These are phyloP conservation scores for Malus orientalis DNA, from an alignment of 306 rosid species.

Conservation along the genomic window DNA sequence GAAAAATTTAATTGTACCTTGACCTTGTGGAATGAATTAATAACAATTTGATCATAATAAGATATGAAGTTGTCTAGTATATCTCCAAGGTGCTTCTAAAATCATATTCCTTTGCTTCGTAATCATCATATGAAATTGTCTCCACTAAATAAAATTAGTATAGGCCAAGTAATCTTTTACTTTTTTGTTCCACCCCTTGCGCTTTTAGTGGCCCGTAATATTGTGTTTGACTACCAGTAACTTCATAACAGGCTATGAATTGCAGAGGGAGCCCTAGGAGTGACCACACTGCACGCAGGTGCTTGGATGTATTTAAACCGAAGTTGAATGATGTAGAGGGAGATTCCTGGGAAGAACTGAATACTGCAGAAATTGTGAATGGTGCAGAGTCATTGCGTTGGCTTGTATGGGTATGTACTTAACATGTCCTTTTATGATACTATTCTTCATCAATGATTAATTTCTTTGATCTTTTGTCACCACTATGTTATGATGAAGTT, in stretches of 20 bases:
- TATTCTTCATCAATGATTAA: neutral
- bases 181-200: neutral
- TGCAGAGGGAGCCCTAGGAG: slow-evolving; percentile 94
- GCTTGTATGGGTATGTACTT: slow-evolving; percentile 75
- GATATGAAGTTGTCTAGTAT: neutral
- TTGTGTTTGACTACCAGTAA: slow-evolving; percentile 45
- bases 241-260: slow-evolving; percentile 63
- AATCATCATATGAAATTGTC: neutral
- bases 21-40: neutral
- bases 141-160: neutral
- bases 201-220: slow-evolving; percentile 6
- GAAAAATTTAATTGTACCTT: neutral
- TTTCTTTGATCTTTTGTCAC: neutral
- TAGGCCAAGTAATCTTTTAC: neutral
- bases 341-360: slow-evolving; percentile 95
- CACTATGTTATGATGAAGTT: neutral
- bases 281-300: slow-evolving; percentile 58
- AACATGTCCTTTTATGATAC: neutral
- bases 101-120: neutral
- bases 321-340: slow-evolving; percentile 57
- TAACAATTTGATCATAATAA: neutral
- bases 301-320: slow-evolving; percentile 76
- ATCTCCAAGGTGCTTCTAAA: neutral
- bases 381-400: slow-evolving; percentile 73
- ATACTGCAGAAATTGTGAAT: slow-evolving; percentile 49